These are phyloP conservation scores for Penicillium chermesinum DNA, from an alignment of 495 filamentous ascomycete genomes.

Conservation along the genomic window DNA sequence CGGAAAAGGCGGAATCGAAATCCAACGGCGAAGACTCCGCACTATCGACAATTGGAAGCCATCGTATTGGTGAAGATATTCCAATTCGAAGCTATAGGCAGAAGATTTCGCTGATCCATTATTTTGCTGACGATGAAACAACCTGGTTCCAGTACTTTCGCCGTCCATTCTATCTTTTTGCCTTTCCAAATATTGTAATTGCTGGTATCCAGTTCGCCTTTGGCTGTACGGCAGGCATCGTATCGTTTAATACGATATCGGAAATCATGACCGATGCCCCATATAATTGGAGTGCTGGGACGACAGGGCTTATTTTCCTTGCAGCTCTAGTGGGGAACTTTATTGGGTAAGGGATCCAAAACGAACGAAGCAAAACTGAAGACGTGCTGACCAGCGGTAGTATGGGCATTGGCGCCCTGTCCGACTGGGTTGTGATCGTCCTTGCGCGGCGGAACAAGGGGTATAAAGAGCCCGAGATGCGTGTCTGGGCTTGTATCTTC, in stretches of 20 bases:
- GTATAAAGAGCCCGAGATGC: constrained; percentile 35
- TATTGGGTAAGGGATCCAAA: constrained; percentile 16
- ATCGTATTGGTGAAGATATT: constrained; percentile 14
- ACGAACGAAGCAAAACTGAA: neutral
- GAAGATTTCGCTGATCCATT: constrained; percentile 19
- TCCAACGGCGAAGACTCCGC: constrained; percentile 4
- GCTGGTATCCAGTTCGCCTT: constrained; percentile 32
- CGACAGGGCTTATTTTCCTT: constrained; percentile 25
- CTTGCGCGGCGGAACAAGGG: constrained; percentile 29
- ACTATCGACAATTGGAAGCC: constrained; percentile 7
- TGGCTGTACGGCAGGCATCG: constrained; percentile 29
- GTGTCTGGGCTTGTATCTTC: constrained; percentile 24
- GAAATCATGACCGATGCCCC: constrained; percentile 31
- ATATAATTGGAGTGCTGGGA: constrained; percentile 29
- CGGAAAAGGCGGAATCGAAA: neutral
- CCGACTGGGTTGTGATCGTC: constrained; percentile 24
- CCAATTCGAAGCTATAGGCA: constrained; percentile 20
- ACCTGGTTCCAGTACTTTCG: constrained; percentile 34
- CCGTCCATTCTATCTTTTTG: constrained; percentile 31
- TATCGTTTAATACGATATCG: constrained; percentile 33
- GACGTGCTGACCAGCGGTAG: constrained; percentile 8
- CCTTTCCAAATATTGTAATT: constrained; percentile 31
- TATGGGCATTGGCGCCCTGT: constrained; percentile 27
- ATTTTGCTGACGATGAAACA: constrained; percentile 24
- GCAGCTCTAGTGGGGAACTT: constrained; percentile 27